A percentile compares a stretch with the other conserved stretches of the same genome.
Evolutionary conservation across 2,329 filamentous ascomycete species (phyloP).

Genomic region (Mycosphaerelloides madeirae): DNA sequence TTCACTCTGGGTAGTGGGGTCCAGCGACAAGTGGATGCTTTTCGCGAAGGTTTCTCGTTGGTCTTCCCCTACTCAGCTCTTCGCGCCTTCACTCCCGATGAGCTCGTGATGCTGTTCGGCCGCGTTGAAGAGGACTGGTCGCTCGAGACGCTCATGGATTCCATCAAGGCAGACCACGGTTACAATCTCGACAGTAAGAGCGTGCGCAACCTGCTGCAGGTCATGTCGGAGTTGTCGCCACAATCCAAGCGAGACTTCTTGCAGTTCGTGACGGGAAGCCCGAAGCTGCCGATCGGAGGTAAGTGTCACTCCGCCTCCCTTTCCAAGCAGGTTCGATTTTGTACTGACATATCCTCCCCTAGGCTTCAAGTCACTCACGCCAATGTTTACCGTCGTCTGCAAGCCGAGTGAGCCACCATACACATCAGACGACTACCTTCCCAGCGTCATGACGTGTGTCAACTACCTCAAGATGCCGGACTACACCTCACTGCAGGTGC

Average conservation of each 20-base stretch:
- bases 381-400: constrained; percentile 98
- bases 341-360: constrained; percentile 13
- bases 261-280: constrained; percentile 96
- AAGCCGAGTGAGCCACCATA: constrained; percentile 96
- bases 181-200: constrained; percentile 98
- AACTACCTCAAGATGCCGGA: constrained; percentile 98
- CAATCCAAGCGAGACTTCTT: constrained; percentile 84
- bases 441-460: constrained; percentile 99
- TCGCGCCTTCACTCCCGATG: constrained; percentile 88
- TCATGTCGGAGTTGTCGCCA: constrained; percentile 80
- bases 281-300: constrained; percentile 97
- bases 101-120: constrained; percentile 91
- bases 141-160: constrained; percentile 94
- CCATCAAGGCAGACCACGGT: constrained; percentile 96
- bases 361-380: constrained; percentile 96
- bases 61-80: constrained; percentile 94
- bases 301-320: constrained; percentile 37
- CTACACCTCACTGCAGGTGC: constrained; percentile 72
- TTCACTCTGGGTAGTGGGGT: constrained; percentile 88
- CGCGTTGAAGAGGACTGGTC: constrained; percentile 94
- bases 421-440: constrained; percentile 93
- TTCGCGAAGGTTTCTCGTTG: constrained; percentile 84
- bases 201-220: constrained; percentile 85
- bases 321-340: constrained; percentile 1
- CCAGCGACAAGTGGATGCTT: constrained; percentile 82